Conservation (phyloP, 1,139 yeast genomes). For the Taphrina flavorubra region DNA sequence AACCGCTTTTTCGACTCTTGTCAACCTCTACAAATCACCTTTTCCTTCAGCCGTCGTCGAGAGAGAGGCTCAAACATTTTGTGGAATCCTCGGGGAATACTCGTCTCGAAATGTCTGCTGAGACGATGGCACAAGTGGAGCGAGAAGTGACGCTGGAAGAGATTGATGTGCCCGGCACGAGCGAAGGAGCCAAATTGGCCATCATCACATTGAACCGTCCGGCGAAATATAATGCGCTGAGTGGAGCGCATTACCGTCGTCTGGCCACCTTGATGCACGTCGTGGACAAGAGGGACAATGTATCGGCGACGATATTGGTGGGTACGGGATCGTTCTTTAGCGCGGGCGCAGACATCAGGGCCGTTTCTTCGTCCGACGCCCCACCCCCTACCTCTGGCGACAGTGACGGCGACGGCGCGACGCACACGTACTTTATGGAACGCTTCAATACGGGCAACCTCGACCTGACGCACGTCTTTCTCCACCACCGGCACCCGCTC, state of each 20-base stretch:
- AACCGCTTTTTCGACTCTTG: not conserved
- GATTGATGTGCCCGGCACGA: not conserved
- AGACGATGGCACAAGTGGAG: conserved; percentile 2
- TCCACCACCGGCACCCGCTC: conserved; percentile 72
- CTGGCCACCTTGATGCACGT: conserved; percentile 16
- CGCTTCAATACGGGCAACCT: conserved; percentile 73
- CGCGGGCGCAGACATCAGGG: conserved; percentile 77
- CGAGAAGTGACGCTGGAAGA: conserved; percentile 1
- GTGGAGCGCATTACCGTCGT: conserved; percentile 52
- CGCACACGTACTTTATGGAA: conserved; percentile 61
- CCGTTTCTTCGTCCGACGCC: not conserved
- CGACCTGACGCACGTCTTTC: conserved; percentile 69
- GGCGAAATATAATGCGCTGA: conserved; percentile 26
- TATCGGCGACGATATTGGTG: conserved; percentile 70
- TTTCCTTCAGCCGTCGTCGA: too few relatives aligned
- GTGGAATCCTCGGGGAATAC: not conserved
- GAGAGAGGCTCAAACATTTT: too few relatives aligned
- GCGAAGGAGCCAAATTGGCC: conserved; percentile 4
- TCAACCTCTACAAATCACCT: not conserved
- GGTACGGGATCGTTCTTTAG: conserved; percentile 79
- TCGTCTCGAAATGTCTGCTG: conserved; percentile 3
- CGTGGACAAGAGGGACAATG: conserved; percentile 50
- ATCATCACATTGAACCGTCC: conserved; percentile 30
- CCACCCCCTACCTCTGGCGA: not conserved
- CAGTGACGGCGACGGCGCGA: conserved; percentile 36